Base-by-base conservation (phyloP, 352 stramenopile species). In the Globisporangium uncinulatum region DNA sequence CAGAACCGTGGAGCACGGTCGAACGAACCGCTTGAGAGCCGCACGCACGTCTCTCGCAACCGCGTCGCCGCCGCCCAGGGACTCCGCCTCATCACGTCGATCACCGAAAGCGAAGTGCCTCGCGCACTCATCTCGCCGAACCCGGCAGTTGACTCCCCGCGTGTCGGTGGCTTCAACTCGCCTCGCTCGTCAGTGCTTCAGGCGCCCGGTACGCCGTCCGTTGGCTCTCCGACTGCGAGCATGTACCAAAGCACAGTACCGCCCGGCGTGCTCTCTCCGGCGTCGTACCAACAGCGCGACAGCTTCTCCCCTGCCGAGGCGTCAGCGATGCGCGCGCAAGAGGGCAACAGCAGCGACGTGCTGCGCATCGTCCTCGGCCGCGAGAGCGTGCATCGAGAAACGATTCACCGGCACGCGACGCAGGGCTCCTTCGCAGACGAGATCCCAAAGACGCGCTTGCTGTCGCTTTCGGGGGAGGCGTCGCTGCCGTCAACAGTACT, bases 61-160 rank as follows among this genome's bases (percentile, higher is more conserved):
- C 73, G 71, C 41, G 59, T 75, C 19, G 54, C 70, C n/a, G 63
- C 73, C 44, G 76, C 76, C 0, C 81, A 92, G 65, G 82, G 82
- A 4, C 63, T 95, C n/a, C 77, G 82, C 4, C 56, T 95, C 5
- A 91, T 94, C 50, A 92, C 86, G 3, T 93, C 86, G 9, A 74
- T 95, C 5, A 67, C 82, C 1, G 86, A 94, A 57, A 89, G 77
- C 32, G 80, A 95, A 43, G 77, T 94, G 29, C 86, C 86, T 17
- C 70, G 83, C 20, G 86, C 84, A 1, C 57, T 95, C 11, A 79
- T 95, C 9, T 95, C 86, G 10, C 86, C 86, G 10, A 95, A 95
- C 56, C 86, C 86, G 17, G 86, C 86, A 5, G 77, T 94, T 4
- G 86, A 94, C 64, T 95, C 86, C 0, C 86, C 86, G 39, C 77